phyloP scores from a whole-genome alignment of 1,284 basidiomycete species.

The Athelia psychrophila region DNA sequence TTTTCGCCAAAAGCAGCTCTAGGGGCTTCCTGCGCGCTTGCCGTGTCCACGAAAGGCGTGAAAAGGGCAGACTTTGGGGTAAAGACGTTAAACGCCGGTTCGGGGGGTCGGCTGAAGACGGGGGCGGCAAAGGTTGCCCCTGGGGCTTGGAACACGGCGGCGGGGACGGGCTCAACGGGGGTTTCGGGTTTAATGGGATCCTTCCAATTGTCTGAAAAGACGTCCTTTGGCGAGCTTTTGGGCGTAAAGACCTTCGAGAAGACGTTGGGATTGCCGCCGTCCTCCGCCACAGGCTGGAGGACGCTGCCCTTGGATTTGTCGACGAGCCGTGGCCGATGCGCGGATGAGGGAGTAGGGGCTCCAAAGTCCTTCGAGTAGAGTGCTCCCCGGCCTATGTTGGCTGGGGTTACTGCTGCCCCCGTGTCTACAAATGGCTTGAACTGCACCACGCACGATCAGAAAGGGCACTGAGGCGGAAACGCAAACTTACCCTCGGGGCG shows the following conservation, averaged over 20 bases:
- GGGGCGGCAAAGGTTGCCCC: slow-evolving; percentile 6
- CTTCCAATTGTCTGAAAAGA: slow-evolving; percentile 45
- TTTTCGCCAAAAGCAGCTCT: slow-evolving; percentile 21
- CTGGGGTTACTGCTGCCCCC: slow-evolving; percentile 28
- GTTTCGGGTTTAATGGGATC: slow-evolving; percentile 33
- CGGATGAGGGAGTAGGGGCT: slow-evolving; percentile 11
- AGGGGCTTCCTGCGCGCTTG: slow-evolving; percentile 22
- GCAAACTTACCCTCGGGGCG: slow-evolving; percentile 40
- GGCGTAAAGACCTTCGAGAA: slow-evolving; percentile 66
- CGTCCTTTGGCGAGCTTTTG: slow-evolving; percentile 34
- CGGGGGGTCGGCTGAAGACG: slow-evolving; percentile 68
- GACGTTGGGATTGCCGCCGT: slow-evolving; percentile 30
- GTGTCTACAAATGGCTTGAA: slow-evolving; percentile 49
- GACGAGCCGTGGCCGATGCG: slow-evolving; percentile 1
- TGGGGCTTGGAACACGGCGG: slow-evolving; percentile 12
- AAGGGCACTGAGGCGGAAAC: neutral
- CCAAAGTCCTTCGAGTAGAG: slow-evolving; percentile 26
- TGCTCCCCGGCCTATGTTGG: slow-evolving; percentile 1
- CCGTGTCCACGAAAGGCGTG: slow-evolving; percentile 43
- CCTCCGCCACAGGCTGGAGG: slow-evolving; percentile 17
- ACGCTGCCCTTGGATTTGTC: slow-evolving; percentile 12
- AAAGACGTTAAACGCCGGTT: slow-evolving; percentile 40
- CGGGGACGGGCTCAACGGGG: neutral
- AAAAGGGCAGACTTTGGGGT: slow-evolving; percentile 47
- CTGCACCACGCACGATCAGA: slow-evolving; percentile 22